Conservation (phyloP, 140 eudicot genomes). For the Erigeron philadelphicus region DNA sequence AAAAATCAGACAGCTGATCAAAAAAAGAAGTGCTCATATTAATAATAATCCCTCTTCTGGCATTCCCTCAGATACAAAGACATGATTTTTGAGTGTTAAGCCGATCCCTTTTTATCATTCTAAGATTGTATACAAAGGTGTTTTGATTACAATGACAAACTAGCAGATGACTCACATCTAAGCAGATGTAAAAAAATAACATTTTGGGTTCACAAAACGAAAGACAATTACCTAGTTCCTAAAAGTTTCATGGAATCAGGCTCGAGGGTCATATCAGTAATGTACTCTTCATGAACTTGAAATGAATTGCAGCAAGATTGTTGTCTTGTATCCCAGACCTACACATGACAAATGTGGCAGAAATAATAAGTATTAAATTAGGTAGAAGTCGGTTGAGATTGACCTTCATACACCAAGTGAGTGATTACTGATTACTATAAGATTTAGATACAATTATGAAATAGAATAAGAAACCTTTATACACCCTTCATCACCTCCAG, state of each 20-base stretch:
- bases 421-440: no score
- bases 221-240: slow-evolving; percentile 62
- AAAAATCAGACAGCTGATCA: background rate
- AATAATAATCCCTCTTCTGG: background rate
- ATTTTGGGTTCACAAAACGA: no score
- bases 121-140: background rate
- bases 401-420: background rate
- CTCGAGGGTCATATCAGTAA: slow-evolving; percentile 90
- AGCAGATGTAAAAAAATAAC: background rate
- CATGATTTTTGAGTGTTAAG: no score
- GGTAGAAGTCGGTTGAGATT: background rate
- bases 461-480: slow-evolving; percentile 50
- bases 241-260: slow-evolving; percentile 80
- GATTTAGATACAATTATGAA: no score
- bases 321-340: slow-evolving; percentile 99
- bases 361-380: background rate
- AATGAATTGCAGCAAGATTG: slow-evolving; percentile 77
- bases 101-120: background rate
- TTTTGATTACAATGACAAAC: background rate
- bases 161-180: background rate
- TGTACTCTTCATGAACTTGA: slow-evolving; percentile 78
- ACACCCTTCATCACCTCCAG: slow-evolving; percentile 98
- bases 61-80: no score
- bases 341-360: slow-evolving; percentile 7
- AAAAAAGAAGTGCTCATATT: background rate